Conservation (phyloP, 345 rosid species). For the Citropsis articulata region DNA sequence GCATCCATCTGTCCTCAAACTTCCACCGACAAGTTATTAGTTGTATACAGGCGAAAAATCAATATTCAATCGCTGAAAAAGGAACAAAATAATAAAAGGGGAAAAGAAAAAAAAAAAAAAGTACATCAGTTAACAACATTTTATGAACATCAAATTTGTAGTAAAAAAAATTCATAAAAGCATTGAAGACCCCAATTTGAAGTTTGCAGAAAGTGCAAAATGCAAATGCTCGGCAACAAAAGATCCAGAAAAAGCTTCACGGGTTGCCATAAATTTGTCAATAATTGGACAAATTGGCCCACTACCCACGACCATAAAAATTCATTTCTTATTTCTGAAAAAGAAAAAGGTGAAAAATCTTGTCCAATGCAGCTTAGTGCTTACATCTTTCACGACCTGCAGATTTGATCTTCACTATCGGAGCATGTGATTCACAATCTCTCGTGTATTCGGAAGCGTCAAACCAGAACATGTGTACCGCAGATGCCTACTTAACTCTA, state of each 20-base stretch:
- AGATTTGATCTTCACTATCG: background rate
- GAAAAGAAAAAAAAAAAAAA: background rate
- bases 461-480: background rate
- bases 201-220: too few relatives aligned
- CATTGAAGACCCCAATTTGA: background rate
- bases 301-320: background rate
- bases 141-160: background rate
- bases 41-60: too few relatives aligned
- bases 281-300: conserved; percentile 3
- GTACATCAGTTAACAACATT: background rate
- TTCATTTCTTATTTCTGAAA: too few relatives aligned
- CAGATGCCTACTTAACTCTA: background rate
- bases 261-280: background rate
- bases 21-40: background rate
- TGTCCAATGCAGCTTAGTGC: background rate
- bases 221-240: background rate
- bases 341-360: background rate
- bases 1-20: background rate
- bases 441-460: background rate
- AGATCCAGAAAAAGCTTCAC: background rate
- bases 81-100: background rate
- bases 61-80: background rate
- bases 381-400: background rate
- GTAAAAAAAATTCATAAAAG: background rate
- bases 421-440: background rate